Conservation (phyloP, 129 eudicot species). For the Centrapalus pauciflorus region DNA sequence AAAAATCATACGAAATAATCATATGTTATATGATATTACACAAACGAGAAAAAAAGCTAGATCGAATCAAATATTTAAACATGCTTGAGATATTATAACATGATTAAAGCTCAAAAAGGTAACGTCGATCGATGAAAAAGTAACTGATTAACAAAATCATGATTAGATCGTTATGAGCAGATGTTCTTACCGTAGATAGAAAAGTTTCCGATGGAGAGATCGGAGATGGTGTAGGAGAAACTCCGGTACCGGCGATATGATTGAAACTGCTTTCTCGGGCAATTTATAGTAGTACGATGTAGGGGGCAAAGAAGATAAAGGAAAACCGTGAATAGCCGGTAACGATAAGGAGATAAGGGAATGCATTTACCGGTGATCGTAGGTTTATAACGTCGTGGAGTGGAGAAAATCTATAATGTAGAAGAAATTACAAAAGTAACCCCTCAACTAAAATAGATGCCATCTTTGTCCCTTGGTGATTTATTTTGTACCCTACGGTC, state of each 20-base stretch:
- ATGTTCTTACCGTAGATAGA: slow-evolving; percentile 20
- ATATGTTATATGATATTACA: not conserved
- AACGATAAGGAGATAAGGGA: not conserved
- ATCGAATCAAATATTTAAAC: slow-evolving; percentile 14
- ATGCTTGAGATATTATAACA: slow-evolving; percentile 1
- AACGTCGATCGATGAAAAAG: slow-evolving; percentile 8
- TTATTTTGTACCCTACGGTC: not conserved
- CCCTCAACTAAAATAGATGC: not conserved
- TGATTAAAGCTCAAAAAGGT: not conserved
- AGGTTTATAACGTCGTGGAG: slow-evolving; percentile 9
- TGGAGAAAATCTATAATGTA: slow-evolving; percentile 25
- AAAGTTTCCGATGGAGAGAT: slow-evolving; percentile 11
- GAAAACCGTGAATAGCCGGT: slow-evolving; percentile 25
- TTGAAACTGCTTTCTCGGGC: slow-evolving; percentile 15
- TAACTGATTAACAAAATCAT: not conserved
- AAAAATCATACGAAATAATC: not conserved
- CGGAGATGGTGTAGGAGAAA: slow-evolving; percentile 19
- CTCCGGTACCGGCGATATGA: slow-evolving; percentile 32
- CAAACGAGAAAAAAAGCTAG: not conserved
- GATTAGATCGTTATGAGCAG: slow-evolving; percentile 14
- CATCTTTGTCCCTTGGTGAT: not conserved
- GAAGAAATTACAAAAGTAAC: slow-evolving; percentile 13
- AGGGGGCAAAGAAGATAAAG: slow-evolving; percentile 14
- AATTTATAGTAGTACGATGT: slow-evolving; percentile 8
- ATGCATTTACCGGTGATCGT: slow-evolving; percentile 13